Evolutionary conservation across 257 asterid genomes (phyloP), one percentile per base, ranked within the genome.

Genomic region (Ilex aquifolium): DNA sequence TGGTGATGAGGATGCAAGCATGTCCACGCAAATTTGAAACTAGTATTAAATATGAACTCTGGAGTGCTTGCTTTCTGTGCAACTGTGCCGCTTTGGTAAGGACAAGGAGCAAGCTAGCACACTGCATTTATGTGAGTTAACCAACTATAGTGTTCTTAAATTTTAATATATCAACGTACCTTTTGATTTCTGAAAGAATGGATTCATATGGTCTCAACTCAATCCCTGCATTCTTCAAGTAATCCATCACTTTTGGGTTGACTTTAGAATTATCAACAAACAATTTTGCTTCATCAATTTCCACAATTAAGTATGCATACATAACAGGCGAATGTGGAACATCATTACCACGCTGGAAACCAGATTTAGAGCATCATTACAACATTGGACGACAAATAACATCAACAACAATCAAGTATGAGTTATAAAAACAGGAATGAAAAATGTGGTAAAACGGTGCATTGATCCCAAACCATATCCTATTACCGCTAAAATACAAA

Each of bases 251-350:
- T 71, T 85, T 88, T 32, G 90, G 77, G 50, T 79, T 82, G 63
- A 92, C 72, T 82, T 92, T 92, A 59, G 87, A 72, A 15, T 87
- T 80, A 69, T 89, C 84, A 40, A 87, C 69, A 74, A 87, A 87
- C 69, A 92, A 78, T 65, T 85, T 85, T 68, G 96, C 95, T 58
- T 87, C 87, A 71, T 85, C 94, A 64, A 72, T 76, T 85, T 89
- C 99, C 85, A 92, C 94, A 36, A 92, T 57, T 62, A 90, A 76
- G 74, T 92, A 87, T 3, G 97, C 97, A 65, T 92, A 92, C 91
- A 82, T 84, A 77, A 92, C 99, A 10, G 96, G 99, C 30, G 99
- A 85, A 80, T 85, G 93, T 32, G 86, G 94, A 65, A 92, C 66
- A 64, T 92, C 99, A 44, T 77, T 75, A 50, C 99, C 99, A 76